phyloP scores from a whole-genome alignment of 2,329 filamentous ascomycete genomes.

The Emericellopsis atlantica region DNA sequence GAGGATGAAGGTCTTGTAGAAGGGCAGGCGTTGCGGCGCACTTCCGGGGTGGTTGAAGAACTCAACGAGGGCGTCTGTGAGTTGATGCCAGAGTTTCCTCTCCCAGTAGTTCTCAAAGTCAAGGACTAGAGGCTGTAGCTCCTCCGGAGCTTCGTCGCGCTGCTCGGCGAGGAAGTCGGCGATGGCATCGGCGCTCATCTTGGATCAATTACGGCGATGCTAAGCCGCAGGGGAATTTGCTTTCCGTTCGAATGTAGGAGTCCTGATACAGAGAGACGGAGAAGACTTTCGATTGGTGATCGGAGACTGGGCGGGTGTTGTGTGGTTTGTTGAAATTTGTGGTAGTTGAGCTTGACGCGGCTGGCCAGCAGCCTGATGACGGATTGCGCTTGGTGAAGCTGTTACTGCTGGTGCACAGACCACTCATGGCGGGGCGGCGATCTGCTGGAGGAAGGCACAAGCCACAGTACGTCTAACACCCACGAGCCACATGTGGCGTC shows the following conservation, averaged over 20 bases:
- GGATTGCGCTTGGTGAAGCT: background rate
- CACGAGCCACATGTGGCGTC: no score
- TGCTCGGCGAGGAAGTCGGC: slow-evolving; percentile 85
- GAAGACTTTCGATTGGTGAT: background rate
- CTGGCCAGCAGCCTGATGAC: slow-evolving; percentile 24
- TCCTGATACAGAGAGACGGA: no score
- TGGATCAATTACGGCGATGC: slow-evolving; percentile 2
- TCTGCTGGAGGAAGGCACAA: no score
- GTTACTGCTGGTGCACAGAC: background rate
- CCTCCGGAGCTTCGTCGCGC: slow-evolving; percentile 75
- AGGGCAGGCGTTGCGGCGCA: slow-evolving; percentile 68
- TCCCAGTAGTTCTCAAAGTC: slow-evolving; percentile 97
- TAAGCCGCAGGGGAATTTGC: slow-evolving; percentile 3
- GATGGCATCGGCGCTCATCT: slow-evolving; percentile 79
- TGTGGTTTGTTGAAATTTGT: background rate
- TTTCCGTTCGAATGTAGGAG: background rate
- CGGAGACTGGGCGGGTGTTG: background rate
- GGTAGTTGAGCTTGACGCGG: slow-evolving; percentile 14
- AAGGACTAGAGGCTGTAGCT: slow-evolving; percentile 78
- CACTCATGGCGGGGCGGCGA: background rate
- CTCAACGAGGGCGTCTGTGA: slow-evolving; percentile 76
- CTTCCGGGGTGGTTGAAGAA: slow-evolving; percentile 81
- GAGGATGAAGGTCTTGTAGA: slow-evolving; percentile 91
- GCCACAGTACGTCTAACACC: no score
- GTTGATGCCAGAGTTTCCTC: slow-evolving; percentile 97